Base-by-base conservation (phyloP, 169 alveolate species). In the Plasmodium reichenowi region DNA sequence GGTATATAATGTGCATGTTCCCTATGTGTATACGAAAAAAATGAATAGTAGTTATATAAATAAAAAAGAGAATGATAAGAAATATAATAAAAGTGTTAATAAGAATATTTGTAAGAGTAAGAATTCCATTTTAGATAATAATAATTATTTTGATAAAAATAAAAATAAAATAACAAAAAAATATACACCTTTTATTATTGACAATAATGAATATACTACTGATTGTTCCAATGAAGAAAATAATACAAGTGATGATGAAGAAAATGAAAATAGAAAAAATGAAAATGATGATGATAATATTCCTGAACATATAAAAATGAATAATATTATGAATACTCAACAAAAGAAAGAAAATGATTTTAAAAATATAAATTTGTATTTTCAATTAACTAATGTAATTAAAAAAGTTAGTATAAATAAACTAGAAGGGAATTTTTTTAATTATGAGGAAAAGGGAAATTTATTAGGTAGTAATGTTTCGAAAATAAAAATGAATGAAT, bases 331-430 rank as follows among this genome's bases (percentile, higher is more conserved):
- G 45, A 32, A 32, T 32, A 5, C 5, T 26, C 20, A 43, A 20
- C 73, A 54, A 56, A 56, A 10, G 45, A 67, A 58, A 62, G 73
- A 67, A 22, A 29, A 68, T 26, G 63, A n/a, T 56, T 3, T 15
- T n/a, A 80, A 68, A 38, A 38, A 74, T 48, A 80, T 80, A 54
- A 80, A 68, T 62, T 17, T 80, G 20, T 80, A 80, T 60, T 80
- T 80, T 64, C 52, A 80, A 22, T 20, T 68, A 68, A 68, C 29
- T 17, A 64, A 56, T 80, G 26, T 20, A 4, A 54, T 63, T 47
- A 80, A 59, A 38, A 66, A 54, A 10, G 73, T 80, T 12, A 80
- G 52, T 45, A 68, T 80, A 66, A 80, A 70, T 10, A 66, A 45
- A 24, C 20, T 80, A 29, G 74, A 80, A 50, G 45, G 24, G 7